A percentile compares a stretch with the other conserved stretches of the same genome.
Evolutionary conservation across 805 yeast genomes (phyloP).

Genomic region (Cyberlindnera mycetangii): DNA sequence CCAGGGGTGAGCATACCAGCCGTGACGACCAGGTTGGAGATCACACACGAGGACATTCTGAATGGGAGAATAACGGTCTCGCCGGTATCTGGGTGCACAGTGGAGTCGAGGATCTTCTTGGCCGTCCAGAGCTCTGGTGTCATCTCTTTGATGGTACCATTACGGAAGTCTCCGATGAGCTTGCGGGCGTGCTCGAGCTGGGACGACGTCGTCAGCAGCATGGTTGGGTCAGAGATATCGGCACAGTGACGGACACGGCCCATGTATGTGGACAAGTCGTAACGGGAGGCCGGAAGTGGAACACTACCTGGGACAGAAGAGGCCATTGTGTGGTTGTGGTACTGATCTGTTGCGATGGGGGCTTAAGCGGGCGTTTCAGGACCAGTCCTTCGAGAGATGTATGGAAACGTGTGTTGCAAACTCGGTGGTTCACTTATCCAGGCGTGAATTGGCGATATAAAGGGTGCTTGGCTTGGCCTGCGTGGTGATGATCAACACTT

Average conservation of each 20-base stretch:
- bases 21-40: constrained; percentile 91
- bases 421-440: not conserved
- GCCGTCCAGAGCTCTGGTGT: constrained; percentile 87
- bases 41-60: constrained; percentile 94
- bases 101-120: constrained; percentile 82
- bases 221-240: constrained; percentile 87
- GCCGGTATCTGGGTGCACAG: constrained; percentile 96
- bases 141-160: constrained; percentile 62
- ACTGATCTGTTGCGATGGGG: not conserved
- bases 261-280: constrained; percentile 79
- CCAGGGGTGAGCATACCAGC: constrained; percentile 98
- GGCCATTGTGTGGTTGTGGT: constrained; percentile 53
- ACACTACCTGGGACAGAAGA: constrained; percentile 83
- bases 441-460: not conserved
- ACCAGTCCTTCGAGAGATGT: not conserved
- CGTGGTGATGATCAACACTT: not conserved
- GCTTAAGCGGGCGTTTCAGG: not conserved
- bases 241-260: constrained; percentile 96
- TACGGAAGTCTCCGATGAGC: constrained; percentile 66
- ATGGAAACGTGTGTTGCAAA: not conserved
- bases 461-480: not conserved
- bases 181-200: constrained; percentile 65
- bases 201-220: constrained; percentile 67
- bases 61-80: constrained; percentile 90
- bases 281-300: constrained; percentile 73